Evolutionary conservation across 2,329 filamentous ascomycete species (phyloP), one percentile per base, ranked within the genome.

Genomic region (Aspergillus fijiensis): DNA sequence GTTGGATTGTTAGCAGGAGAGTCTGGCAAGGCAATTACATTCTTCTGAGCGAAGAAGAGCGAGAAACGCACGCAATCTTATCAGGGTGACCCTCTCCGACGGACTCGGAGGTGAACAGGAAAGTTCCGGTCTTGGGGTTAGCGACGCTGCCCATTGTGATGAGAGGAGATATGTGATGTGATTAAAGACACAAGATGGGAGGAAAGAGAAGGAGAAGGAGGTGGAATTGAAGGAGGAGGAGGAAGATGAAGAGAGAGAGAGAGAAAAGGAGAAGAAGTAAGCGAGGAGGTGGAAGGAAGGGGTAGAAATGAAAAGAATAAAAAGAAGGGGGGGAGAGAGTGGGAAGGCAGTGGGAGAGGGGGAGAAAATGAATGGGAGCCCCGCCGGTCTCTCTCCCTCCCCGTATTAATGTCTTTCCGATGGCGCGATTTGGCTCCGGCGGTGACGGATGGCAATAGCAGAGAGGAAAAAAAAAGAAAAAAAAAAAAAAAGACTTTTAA

Each of bases 31-130:
- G 5, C 14, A 10, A 58, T 57, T 27, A 42, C 56, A 39, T 39
- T 6, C 45, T 25, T 9, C 45, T 25, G 54, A 16, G 21, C 19
- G 50, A 60, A 51, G 58, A 33, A 47, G 31, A 49, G 58, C 51
- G 55, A 60, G 60, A 62, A 60, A 77, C 81, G 67, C 76, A 87
- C 84, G 90, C 91, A 77, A 96, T 96, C 89, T 96, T 96, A 81
- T 96, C 92, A 74, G 92, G 91, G 83, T 96, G 92, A 70, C 91
- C 90, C 82, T 94, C 91, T 77, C 90, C 91, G 74, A 94, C 91
- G 60, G 90, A 93, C 81, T 95, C 91, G 79, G 90, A 95, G 73
- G 91, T 95, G 86, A 94, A 94, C 69, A 94, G 86, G 83, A 94
- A 94, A 71, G 87, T 90, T 66, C 88, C 89, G 35, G 68, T 53